Evolutionary conservation across 2,329 filamentous ascomycete genomes (phyloP).

Genomic region (Hypoxylon sp.): DNA sequence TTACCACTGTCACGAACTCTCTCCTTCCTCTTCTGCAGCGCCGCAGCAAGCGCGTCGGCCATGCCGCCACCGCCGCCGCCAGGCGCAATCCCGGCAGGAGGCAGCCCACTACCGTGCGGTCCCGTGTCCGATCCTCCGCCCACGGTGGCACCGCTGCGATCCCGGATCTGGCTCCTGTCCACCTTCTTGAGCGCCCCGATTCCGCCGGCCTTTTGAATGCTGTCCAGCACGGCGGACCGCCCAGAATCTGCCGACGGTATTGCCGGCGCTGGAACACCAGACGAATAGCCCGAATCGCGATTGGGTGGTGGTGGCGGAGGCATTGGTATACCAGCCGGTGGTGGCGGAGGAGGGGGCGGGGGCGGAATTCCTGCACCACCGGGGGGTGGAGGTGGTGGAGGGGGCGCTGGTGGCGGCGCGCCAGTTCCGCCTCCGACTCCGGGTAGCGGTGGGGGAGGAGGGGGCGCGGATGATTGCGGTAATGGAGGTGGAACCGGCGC

Average conservation of each 20-base stretch:
- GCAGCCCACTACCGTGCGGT: constrained; percentile 59
- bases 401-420: constrained; percentile 33
- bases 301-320: constrained; percentile 54
- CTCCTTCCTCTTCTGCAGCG: constrained; percentile 83
- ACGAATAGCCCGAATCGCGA: constrained; percentile 66
- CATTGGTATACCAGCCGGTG: constrained; percentile 47
- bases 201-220: constrained; percentile 76
- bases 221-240: constrained; percentile 70
- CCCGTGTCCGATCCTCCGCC: constrained; percentile 60
- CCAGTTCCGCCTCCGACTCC: constrained; percentile 10
- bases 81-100: constrained; percentile 61
- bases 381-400: constrained; percentile 32
- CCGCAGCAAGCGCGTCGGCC: constrained; percentile 83
- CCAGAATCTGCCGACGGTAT: constrained; percentile 54
- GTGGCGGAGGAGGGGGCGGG: constrained; percentile 47
- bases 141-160: constrained; percentile 73
- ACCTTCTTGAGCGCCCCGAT: constrained; percentile 79
- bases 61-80: constrained; percentile 70
- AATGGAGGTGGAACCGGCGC: constrained; percentile 39
- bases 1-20: constrained; percentile 96
- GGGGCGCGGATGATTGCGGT: constrained; percentile 41
- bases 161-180: constrained; percentile 72
- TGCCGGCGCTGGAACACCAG: constrained; percentile 58
- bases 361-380: constrained; percentile 28
- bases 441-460: constrained; percentile 37